phyloP scores from a whole-genome alignment of 768 basidiomycete genomes.

The Melanogaster broomeanus region DNA sequence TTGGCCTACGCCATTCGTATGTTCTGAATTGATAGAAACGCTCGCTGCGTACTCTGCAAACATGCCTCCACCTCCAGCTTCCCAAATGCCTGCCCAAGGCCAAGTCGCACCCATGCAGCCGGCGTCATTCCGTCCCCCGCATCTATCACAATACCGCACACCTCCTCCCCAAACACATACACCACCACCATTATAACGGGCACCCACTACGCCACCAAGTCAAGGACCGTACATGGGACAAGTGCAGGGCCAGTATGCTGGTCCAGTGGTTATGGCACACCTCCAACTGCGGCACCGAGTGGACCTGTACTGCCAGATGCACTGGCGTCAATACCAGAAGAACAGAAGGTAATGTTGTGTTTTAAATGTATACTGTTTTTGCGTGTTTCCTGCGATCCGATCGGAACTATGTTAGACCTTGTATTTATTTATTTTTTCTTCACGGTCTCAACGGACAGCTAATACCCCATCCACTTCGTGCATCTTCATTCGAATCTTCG shows the following conservation, averaged over 20 bases:
- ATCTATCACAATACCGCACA: slow-evolving; percentile 36
- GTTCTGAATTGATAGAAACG: too few species aligned
- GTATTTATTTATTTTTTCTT: not conserved
- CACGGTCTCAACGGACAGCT: not conserved
- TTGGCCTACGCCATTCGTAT: too few species aligned
- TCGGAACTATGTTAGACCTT: not conserved
- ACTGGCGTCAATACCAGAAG: slow-evolving; percentile 62
- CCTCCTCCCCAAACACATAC: slow-evolving; percentile 36
- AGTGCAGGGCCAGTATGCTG: slow-evolving; percentile 19
- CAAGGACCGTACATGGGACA: slow-evolving; percentile 19
- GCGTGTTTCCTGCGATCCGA: slow-evolving; percentile 4
- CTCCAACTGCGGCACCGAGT: slow-evolving; percentile 19
- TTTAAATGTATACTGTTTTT: slow-evolving; percentile 7
- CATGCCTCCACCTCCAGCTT: slow-evolving; percentile 16
- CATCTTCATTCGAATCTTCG: not conserved
- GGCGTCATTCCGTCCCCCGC: slow-evolving; percentile 49
- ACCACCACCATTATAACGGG: slow-evolving; percentile 30
- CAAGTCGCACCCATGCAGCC: slow-evolving; percentile 15
- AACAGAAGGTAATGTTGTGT: slow-evolving; percentile 60
- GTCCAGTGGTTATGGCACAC: slow-evolving; percentile 19
- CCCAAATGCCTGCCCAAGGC: slow-evolving; percentile 28
- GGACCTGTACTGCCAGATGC: slow-evolving; percentile 44
- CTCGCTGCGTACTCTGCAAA: slow-evolving; percentile 50
- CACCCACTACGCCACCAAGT: slow-evolving; percentile 22
- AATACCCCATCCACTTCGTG: not conserved